Percentiles rank a stretch among this genome's conserved stretches.
Evolutionary conservation across 805 yeast genomes (phyloP).

Genomic region (Saccharomycopsis sp.): DNA sequence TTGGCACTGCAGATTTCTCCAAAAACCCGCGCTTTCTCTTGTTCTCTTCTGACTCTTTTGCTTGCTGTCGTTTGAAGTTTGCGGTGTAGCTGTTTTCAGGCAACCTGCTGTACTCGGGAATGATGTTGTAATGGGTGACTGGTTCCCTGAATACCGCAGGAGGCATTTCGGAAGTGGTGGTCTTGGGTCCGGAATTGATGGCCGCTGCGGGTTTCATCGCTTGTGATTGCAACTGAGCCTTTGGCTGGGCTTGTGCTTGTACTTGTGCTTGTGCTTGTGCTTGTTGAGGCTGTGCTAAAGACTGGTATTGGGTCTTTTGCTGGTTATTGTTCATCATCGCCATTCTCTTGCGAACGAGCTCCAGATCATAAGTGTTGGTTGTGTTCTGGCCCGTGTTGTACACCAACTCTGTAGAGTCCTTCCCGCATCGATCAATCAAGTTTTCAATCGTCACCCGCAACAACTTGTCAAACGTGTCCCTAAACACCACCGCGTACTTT

Average conservation of each 20-base stretch:
- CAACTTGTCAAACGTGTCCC: slow-evolving; percentile 61
- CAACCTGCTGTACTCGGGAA: slow-evolving; percentile 20
- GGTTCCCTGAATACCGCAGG: slow-evolving; percentile 47
- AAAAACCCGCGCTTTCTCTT: slow-evolving; percentile 41
- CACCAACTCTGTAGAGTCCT: slow-evolving; percentile 50
- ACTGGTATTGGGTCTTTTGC: too few relatives aligned
- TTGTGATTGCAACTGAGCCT: too few relatives aligned
- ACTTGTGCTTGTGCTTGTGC: neutral
- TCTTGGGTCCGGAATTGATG: too few relatives aligned
- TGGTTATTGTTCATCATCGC: too few relatives aligned
- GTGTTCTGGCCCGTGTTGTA: slow-evolving; percentile 24
- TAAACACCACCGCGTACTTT: slow-evolving; percentile 48
- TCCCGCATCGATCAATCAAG: slow-evolving; percentile 53
- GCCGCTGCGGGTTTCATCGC: too few relatives aligned
- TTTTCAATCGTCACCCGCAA: slow-evolving; percentile 58
- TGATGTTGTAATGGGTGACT: slow-evolving; percentile 30
- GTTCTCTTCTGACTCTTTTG: slow-evolving; percentile 39
- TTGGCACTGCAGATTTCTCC: slow-evolving; percentile 44
- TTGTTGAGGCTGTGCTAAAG: too few relatives aligned
- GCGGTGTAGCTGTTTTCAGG: neutral
- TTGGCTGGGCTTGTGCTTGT: neutral
- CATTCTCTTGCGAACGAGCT: neutral
- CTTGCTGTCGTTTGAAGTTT: slow-evolving; percentile 29
- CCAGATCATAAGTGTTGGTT: neutral
- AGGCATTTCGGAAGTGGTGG: slow-evolving; percentile 41